These are phyloP conservation scores for Acrocalymma vagum DNA, from an alignment of 2,329 filamentous ascomycete genomes.

Conservation along the genomic window DNA sequence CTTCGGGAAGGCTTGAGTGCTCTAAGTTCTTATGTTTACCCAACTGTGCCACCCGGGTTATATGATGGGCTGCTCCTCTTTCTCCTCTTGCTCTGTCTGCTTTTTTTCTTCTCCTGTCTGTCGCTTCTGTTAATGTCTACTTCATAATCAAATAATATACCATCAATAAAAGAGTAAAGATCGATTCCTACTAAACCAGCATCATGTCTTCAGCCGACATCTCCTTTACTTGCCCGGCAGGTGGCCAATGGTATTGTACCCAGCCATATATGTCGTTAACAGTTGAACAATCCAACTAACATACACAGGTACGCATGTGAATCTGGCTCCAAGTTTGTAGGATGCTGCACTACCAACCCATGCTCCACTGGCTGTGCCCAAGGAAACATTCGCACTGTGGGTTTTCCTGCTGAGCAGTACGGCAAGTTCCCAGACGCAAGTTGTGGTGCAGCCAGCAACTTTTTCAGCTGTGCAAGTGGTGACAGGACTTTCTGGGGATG, in stretches of 20 bases:
- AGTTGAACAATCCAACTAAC: slow-evolving; percentile 12
- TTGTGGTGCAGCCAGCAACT: slow-evolving; percentile 38
- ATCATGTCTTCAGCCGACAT: slow-evolving; percentile 15
- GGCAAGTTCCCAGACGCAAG: slow-evolving; percentile 41
- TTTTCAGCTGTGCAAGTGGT: slow-evolving; percentile 45
- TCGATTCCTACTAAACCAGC: slow-evolving; percentile 5
- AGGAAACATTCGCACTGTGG: slow-evolving; percentile 40
- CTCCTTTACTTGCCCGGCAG: slow-evolving; percentile 29
- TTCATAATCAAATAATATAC: not conserved
- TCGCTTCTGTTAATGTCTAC: not conserved
- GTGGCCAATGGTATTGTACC: slow-evolving; percentile 28
- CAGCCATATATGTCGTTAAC: not conserved
- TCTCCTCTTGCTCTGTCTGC: slow-evolving; percentile 12
- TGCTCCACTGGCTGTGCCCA: slow-evolving; percentile 48
- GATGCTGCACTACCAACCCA: slow-evolving; percentile 50
- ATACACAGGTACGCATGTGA: slow-evolving; percentile 31
- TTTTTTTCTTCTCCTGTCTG: slow-evolving; percentile 6
- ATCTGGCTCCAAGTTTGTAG: slow-evolving; percentile 46
- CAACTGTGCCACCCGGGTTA: slow-evolving; percentile 13
- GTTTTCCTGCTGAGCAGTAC: slow-evolving; percentile 42
- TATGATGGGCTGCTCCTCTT: slow-evolving; percentile 7
- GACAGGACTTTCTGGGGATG: slow-evolving; percentile 47
- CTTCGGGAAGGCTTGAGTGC: slow-evolving; percentile 6
- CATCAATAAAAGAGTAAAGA: not conserved
- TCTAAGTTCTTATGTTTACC: slow-evolving; percentile 7